Evolutionary conservation across 306 rosid genomes (phyloP), one percentile per base, ranked within the genome.

Genomic region (Ormosia semicastrata): DNA sequence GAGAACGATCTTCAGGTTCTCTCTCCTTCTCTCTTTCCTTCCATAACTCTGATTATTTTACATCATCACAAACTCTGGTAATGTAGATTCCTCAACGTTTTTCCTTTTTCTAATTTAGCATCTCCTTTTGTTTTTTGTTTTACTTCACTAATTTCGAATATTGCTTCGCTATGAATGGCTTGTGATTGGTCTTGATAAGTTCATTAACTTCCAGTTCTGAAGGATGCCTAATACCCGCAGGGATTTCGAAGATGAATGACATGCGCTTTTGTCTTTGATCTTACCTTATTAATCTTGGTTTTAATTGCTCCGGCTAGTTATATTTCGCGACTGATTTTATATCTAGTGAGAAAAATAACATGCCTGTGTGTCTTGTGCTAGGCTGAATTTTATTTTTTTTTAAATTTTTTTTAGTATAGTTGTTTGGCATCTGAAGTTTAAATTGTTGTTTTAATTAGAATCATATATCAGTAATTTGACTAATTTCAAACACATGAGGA

Each of bases 1-100:
- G 87, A 86, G 54, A 86, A 24, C 0, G 84, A 72, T 63, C 50
- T 83, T 50, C 87, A 83, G 87, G 89, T 86, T 50, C 8, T 36
- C 40, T 67, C 24, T 32, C 49, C 32, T 14, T 14, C 50, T 36
- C 14, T 56, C 14, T 24, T 36, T 8, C 46, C 59, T 9, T 4
- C 7, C n/a, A 2, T 32, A 73, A 13, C 65, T 34, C 14, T 6
- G 49, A 47, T 64, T 75, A 4, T 43, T 49, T 63, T 13, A 13
- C 6, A 24, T 40, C 15, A 9, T 32, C 8, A 9, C 11, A 7
- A 39, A 37, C 29, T 13, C 43, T 71, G 8, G 30, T 77, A 9
- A 2, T n/a, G 40, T 40, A 53, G 10, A 64, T 53, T 9, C 5
- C 58, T 37, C 14, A 36, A 12, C 18, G 39, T 40, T 41, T 52